Conservation (phyloP, 2,329 filamentous ascomycete genomes). For the Aspergillus niger region DNA sequence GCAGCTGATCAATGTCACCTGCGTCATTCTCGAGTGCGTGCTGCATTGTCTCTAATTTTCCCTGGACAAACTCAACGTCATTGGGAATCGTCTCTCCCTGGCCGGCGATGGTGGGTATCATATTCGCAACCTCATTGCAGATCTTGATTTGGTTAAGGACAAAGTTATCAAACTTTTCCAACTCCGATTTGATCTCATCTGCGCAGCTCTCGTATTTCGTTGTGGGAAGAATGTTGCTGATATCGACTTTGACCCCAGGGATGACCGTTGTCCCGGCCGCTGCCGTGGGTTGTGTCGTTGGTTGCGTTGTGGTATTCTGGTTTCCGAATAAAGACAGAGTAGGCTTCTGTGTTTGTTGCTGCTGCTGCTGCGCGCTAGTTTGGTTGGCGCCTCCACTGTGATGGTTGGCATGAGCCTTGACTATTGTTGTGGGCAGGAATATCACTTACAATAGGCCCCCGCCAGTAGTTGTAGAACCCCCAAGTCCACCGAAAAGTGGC, state of each 20-base stretch:
- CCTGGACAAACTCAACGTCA: constrained; percentile 65
- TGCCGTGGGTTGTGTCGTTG: constrained; percentile 37
- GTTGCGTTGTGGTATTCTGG: constrained; percentile 32
- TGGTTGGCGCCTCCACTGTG: constrained; percentile 27
- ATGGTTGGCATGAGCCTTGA: constrained; percentile 2
- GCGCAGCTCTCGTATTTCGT: constrained; percentile 90
- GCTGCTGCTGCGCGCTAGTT: constrained; percentile 35
- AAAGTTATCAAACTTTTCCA: constrained; percentile 75
- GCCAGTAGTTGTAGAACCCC: constrained; percentile 29
- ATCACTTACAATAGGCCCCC: constrained; percentile 39
- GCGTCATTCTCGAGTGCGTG: constrained; percentile 65
- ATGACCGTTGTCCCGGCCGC: constrained; percentile 43
- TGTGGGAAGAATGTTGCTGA: constrained; percentile 76
- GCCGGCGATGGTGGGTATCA: constrained; percentile 64
- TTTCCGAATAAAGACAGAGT: constrained; percentile 44
- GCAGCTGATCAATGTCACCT: constrained; percentile 59
- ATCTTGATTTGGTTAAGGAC: constrained; percentile 76
- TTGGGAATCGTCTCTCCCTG: constrained; percentile 66
- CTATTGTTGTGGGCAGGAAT: neutral
- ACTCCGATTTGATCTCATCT: constrained; percentile 75
- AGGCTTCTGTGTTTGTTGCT: constrained; percentile 54
- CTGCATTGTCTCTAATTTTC: constrained; percentile 65
- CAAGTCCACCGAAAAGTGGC: constrained; percentile 37
- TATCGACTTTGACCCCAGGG: constrained; percentile 75
- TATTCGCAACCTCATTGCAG: constrained; percentile 74